Evolutionary conservation across 495 filamentous ascomycete species (phyloP).

Genomic region (Xylaria curta): DNA sequence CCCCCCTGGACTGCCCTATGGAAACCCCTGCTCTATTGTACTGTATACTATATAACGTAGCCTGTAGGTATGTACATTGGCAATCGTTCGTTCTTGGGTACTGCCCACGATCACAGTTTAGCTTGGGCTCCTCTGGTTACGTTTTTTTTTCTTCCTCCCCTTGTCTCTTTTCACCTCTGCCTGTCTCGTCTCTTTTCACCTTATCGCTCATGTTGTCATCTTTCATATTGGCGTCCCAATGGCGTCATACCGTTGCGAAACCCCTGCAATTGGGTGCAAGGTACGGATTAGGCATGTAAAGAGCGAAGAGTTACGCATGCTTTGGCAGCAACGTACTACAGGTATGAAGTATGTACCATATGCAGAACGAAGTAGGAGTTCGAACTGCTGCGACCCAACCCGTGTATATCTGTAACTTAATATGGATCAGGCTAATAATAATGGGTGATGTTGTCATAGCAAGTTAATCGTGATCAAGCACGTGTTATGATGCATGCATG

Average conservation of each 20-base stretch:
- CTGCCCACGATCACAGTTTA: not conserved
- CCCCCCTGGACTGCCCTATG: conserved; percentile 24
- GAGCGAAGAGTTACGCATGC: not conserved
- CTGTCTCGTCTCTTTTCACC: not conserved
- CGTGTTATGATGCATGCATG: conserved; percentile 27
- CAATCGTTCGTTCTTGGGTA: conserved; percentile 1
- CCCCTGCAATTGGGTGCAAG: not conserved
- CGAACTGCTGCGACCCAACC: conserved; percentile 5
- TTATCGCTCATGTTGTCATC: not conserved
- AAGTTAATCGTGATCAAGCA: conserved; percentile 22
- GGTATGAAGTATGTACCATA: not conserved
- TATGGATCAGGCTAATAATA: conserved; percentile 12
- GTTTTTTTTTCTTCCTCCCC: not conserved
- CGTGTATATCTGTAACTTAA: not conserved
- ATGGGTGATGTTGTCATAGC: conserved; percentile 25
- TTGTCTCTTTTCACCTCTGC: not conserved
- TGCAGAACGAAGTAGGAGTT: not conserved
- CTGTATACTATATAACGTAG: no score
- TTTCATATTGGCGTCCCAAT: not conserved
- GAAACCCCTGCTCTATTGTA: conserved; percentile 7
- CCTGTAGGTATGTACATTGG: not conserved
- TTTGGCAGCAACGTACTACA: not conserved
- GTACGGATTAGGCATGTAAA: not conserved
- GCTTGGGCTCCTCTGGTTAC: not conserved
- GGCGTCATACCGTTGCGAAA: not conserved